phyloP scores from a whole-genome alignment of 192 early-diverging fungal species.

The Pilobolus umbonatus region DNA sequence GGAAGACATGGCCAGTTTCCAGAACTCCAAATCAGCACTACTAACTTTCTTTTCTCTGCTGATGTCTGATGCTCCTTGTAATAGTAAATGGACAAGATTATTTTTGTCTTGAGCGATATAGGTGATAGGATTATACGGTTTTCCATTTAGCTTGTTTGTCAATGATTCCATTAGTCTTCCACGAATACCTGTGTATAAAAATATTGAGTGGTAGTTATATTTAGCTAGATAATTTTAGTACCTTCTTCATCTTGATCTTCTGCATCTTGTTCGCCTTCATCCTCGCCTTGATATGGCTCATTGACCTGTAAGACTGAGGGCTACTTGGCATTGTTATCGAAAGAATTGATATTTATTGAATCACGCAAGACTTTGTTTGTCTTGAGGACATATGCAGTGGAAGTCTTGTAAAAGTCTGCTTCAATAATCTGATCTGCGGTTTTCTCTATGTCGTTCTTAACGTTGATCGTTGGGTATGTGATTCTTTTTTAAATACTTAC shows the following conservation, averaged over 20 bases:
- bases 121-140: slow-evolving; percentile 11
- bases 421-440: slow-evolving; percentile 7
- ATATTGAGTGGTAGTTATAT: not conserved
- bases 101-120: slow-evolving; percentile 4
- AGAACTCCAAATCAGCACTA: not conserved
- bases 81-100: slow-evolving; percentile 9
- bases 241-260: not conserved
- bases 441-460: slow-evolving; percentile 7
- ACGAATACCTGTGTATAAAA: slow-evolving; percentile 1
- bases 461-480: slow-evolving; percentile 4
- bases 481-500: slow-evolving; percentile 12
- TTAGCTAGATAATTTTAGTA: not conserved
- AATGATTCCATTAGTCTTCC: slow-evolving; percentile 1
- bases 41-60: slow-evolving; percentile 8
- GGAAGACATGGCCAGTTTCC: slow-evolving; percentile 5
- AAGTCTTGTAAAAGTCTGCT: slow-evolving; percentile 5
- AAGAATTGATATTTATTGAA: slow-evolving; percentile 1
- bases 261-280: not conserved
- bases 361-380: slow-evolving; percentile 6
- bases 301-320: not conserved
- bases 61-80: slow-evolving; percentile 13
- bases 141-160: slow-evolving; percentile 5
- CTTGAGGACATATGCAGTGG: slow-evolving; percentile 8
- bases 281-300: not conserved
- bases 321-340: slow-evolving; percentile 3